phyloP scores from a whole-genome alignment of 352 stramenopile species.

The Phytopythium sindhum region DNA sequence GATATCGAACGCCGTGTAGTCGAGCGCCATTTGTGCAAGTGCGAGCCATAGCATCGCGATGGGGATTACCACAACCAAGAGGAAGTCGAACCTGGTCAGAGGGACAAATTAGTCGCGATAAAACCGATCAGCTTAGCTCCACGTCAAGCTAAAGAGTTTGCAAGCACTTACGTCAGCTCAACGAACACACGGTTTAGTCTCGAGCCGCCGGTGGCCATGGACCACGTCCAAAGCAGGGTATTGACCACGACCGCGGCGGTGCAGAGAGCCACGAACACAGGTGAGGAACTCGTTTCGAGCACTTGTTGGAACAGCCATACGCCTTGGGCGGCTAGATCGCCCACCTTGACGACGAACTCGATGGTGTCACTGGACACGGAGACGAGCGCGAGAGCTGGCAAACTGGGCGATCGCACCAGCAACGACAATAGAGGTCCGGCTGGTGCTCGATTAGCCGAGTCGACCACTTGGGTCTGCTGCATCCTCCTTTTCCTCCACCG shows the following conservation, averaged over 20 bases:
- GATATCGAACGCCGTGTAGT: conserved; percentile 16
- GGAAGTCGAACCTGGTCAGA: conserved; percentile 26
- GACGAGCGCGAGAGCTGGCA: not conserved
- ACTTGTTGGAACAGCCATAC: conserved; percentile 11
- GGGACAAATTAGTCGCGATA: not conserved
- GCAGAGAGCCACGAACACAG: not conserved
- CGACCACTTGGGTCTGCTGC: not conserved
- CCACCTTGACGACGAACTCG: conserved; percentile 6
- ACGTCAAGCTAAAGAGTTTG: not conserved
- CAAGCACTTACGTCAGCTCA: conserved; percentile 9
- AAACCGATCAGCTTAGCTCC: not conserved
- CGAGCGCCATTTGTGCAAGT: conserved; percentile 23
- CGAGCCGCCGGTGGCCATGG: not conserved
- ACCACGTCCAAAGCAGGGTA: conserved; percentile 3
- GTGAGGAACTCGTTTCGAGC: conserved; percentile 7
- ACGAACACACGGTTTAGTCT: not conserved
- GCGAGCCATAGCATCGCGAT: conserved; percentile 24
- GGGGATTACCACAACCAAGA: conserved; percentile 27
- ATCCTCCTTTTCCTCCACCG: not conserved
- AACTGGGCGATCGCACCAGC: not conserved
- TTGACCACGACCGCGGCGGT: not conserved
- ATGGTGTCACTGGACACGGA: not conserved
- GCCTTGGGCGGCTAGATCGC: conserved; percentile 7
- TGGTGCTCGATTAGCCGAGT: not conserved
- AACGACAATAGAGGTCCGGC: not conserved